A percentile compares a stretch with the other conserved stretches of the same genome.
Evolutionary conservation across 1,139 yeast genomes (phyloP).

Genomic region (Geotrichum bryndzae): DNA sequence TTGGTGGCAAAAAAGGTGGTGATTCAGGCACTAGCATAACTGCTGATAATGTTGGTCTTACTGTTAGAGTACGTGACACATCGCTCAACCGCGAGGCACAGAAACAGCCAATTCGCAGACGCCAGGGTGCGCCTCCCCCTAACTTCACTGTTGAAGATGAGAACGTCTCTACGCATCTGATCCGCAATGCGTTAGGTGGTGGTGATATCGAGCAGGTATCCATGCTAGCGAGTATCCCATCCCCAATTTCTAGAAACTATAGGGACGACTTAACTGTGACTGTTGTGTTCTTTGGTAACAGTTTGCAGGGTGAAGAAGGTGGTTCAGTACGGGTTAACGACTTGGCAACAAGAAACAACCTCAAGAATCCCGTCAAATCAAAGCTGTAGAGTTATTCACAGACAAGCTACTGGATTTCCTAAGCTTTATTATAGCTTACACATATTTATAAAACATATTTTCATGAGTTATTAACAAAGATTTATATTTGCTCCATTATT

Average conservation of each 20-base stretch:
- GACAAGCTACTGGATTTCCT: neutral
- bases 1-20: constrained; percentile 4
- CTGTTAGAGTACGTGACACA: constrained; percentile 31
- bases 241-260: constrained; percentile 83
- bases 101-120: constrained; percentile 51
- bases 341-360: constrained; percentile 17
- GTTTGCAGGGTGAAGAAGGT: constrained; percentile 19
- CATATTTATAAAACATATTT: neutral
- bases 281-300: constrained; percentile 80
- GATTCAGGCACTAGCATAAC: constrained; percentile 4
- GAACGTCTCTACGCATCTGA: constrained; percentile 86
- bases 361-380: constrained; percentile 14
- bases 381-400: constrained; percentile 8
- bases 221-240: constrained; percentile 82
- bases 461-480: neutral
- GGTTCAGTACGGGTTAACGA: constrained; percentile 17
- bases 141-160: constrained; percentile 60
- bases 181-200: constrained; percentile 90
- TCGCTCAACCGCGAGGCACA: constrained; percentile 43
- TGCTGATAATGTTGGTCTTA: constrained; percentile 17
- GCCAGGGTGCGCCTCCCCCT: constrained; percentile 35
- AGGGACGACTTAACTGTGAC: constrained; percentile 95
- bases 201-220: constrained; percentile 76
- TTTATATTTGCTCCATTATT: neutral
- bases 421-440: neutral